These are phyloP conservation scores for Lactarius hatsudake DNA, from an alignment of 768 basidiomycete species.

Conservation along the genomic window DNA sequence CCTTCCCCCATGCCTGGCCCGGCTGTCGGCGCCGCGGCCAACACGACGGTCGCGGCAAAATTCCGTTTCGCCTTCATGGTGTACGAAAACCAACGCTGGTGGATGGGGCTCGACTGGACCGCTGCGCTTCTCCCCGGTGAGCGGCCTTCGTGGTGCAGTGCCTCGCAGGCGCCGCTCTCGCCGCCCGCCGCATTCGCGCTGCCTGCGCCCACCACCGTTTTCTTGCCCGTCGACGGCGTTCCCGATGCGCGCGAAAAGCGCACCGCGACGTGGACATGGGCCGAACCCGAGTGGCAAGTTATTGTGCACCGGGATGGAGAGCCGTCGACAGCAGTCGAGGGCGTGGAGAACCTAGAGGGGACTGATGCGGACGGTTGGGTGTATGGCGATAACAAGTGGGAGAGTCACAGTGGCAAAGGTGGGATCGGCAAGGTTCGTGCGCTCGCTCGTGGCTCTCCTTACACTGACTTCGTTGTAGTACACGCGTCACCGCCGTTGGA, in stretches of 20 bases:
- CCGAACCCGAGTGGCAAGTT: conserved; percentile 88
- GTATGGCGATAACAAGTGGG: conserved; percentile 96
- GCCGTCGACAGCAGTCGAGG: conserved; percentile 31
- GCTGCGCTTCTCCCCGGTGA: conserved; percentile 87
- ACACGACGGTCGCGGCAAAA: conserved; percentile 4
- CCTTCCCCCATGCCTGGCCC: conserved; percentile 36
- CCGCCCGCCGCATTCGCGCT: conserved; percentile 69
- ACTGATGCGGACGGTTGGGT: conserved; percentile 93
- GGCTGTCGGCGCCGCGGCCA: conserved; percentile 34
- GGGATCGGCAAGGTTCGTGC: conserved; percentile 76
- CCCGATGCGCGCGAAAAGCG: conserved; percentile 54
- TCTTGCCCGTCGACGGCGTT: conserved; percentile 42
- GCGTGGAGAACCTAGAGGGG: conserved; percentile 44
- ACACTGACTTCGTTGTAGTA: conserved; percentile 46
- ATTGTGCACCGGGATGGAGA: conserved; percentile 56
- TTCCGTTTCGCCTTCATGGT: conserved; percentile 85
- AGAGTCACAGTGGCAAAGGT: conserved; percentile 66
- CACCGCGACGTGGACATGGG: conserved; percentile 84
- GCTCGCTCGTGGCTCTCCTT: background rate
- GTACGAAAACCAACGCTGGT: conserved; percentile 95
- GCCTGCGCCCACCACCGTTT: conserved; percentile 59
- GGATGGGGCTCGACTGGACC: conserved; percentile 97
- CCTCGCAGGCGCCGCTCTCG: conserved; percentile 55
- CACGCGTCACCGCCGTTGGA: conserved; percentile 84
- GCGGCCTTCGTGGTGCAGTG: conserved; percentile 82